Evolutionary conservation across 108 stramenopile genomes (phyloP).

Genomic region (Fistulifera pelliculosa): DNA sequence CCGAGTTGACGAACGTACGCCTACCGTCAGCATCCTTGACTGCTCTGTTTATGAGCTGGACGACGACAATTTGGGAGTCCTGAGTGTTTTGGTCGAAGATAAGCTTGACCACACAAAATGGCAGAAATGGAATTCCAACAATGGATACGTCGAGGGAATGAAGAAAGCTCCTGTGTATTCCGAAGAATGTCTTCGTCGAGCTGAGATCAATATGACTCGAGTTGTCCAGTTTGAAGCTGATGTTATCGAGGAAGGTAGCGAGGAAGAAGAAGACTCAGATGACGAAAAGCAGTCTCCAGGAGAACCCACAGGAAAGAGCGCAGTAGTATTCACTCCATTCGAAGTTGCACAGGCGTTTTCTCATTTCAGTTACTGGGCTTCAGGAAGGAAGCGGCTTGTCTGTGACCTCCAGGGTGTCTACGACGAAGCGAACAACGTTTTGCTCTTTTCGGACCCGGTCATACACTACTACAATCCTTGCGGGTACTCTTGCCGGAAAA

Average conservation of each 20-base stretch:
- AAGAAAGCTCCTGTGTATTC: constrained; percentile 25
- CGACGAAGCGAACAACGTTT: constrained; percentile 9
- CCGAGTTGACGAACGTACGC: constrained; percentile 9
- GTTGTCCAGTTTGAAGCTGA: background rate
- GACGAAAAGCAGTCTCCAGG: background rate
- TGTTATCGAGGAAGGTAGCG: too few species aligned
- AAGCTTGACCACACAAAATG: constrained; percentile 25
- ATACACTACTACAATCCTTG: constrained; percentile 9
- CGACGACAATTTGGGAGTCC: background rate
- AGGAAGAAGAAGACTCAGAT: constrained; percentile 4
- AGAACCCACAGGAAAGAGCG: too few species aligned
- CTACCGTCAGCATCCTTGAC: constrained; percentile 9
- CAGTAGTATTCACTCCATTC: constrained; percentile 1
- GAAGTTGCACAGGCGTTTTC: constrained; percentile 33
- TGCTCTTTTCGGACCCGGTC: constrained; percentile 20
- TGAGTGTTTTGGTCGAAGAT: constrained; percentile 1
- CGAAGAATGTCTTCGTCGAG: constrained; percentile 11
- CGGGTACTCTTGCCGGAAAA: background rate
- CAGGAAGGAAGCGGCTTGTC: constrained; percentile 13
- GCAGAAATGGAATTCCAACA: constrained; percentile 55
- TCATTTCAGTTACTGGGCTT: constrained; percentile 21
- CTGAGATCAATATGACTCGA: constrained; percentile 2
- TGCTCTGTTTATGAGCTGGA: constrained; percentile 11
- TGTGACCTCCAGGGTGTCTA: constrained; percentile 30
- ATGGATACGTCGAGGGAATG: constrained; percentile 23